A percentile compares a stretch with the other conserved stretches of the same genome.
These are phyloP conservation scores for Aotearoamyces nothofagi DNA, from an alignment of 2,329 filamentous ascomycete species.

Conservation along the genomic window DNA sequence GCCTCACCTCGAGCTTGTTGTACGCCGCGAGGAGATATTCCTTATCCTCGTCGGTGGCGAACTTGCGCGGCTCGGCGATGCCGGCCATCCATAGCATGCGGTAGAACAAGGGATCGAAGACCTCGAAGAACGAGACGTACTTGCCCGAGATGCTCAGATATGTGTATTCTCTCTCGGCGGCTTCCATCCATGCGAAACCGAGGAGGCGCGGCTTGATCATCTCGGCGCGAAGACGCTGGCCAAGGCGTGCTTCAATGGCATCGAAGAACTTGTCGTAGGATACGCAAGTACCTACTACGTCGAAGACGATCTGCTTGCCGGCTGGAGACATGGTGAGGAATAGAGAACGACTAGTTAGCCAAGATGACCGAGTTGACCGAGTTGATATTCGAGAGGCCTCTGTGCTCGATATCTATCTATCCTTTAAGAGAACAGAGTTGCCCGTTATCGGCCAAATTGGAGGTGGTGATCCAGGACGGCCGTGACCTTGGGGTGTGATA, in stretches of 20 bases:
- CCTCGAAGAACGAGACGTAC: slow-evolving; percentile 26
- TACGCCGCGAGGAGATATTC: slow-evolving; percentile 24
- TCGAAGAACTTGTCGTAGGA: slow-evolving; percentile 27
- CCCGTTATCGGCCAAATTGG: too few relatives aligned
- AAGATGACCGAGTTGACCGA: too few relatives aligned
- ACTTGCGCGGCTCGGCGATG: slow-evolving; percentile 24
- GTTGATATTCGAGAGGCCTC: too few relatives aligned
- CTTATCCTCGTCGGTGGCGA: slow-evolving; percentile 27
- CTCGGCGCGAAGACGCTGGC: slow-evolving; percentile 22
- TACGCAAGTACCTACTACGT: slow-evolving; percentile 34
- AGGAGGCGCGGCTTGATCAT: slow-evolving; percentile 26
- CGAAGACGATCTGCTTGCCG: slow-evolving; percentile 30
- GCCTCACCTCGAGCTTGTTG: slow-evolving; percentile 20
- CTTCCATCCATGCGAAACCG: slow-evolving; percentile 29
- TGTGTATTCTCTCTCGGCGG: slow-evolving; percentile 31
- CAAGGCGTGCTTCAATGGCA: slow-evolving; percentile 26
- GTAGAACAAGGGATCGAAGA: slow-evolving; percentile 30
- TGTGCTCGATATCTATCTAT: too few relatives aligned
- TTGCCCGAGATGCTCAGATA: slow-evolving; percentile 28
- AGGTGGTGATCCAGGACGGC: too few relatives aligned
- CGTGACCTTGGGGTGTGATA: too few relatives aligned
- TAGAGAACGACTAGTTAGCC: too few relatives aligned
- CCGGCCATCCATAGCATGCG: slow-evolving; percentile 30
- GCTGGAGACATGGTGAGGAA: too few relatives aligned
- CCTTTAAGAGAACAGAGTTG: too few relatives aligned